Base-by-base conservation (phyloP, 495 filamentous ascomycete genomes). In the Podospora bellae-mahoneyi region DNA sequence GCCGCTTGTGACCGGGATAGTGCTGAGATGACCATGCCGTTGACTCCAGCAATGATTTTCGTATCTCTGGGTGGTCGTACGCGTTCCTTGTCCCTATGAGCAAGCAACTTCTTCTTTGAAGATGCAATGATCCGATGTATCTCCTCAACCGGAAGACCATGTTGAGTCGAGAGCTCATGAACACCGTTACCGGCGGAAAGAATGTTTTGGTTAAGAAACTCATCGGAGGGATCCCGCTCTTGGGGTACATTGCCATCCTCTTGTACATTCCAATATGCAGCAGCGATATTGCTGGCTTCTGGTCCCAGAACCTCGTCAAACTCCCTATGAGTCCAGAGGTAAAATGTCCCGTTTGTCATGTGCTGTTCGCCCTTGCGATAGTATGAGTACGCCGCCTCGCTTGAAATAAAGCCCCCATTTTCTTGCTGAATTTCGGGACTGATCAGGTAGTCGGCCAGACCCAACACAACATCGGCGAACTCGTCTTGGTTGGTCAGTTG, bases 331-430 rank as follows among this genome's bases (percentile, higher is more conserved):
- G 94, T 96, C 94, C 94, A 99, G 20, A 97, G 87, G 74, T 99
- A 98, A 73, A 92, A 98, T 2, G 95, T 95, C 20, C 95, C 95
- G 77, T 98, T 94, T 23, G 92, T 87, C 82, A 94, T 96, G 64
- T 97, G 92, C 0, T 82, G 85, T 73, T 97, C 94, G 10, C 88
- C 87, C 39, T 82, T 86, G 20, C 84, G 85, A 60, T 90, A 90
- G 28, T 86, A 86, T n/a, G 92, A 96, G 77, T 97, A 94, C 0
- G 95, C 94, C 73, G 96, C 93, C 78, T 99, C 95, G 32, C 91
- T 91, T 0, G 93, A 93, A 74, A 88, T 90, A 76, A 97, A 97
- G 0, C 90, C 96, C 20, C 93, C 94, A 5, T 81, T 81, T 4
- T 83, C 75, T 13, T 87, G 85, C 60, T 84, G 85, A 64, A 98